These are phyloP conservation scores for Lentinula guzmanii DNA, from an alignment of 768 basidiomycete species.

Conservation along the genomic window DNA sequence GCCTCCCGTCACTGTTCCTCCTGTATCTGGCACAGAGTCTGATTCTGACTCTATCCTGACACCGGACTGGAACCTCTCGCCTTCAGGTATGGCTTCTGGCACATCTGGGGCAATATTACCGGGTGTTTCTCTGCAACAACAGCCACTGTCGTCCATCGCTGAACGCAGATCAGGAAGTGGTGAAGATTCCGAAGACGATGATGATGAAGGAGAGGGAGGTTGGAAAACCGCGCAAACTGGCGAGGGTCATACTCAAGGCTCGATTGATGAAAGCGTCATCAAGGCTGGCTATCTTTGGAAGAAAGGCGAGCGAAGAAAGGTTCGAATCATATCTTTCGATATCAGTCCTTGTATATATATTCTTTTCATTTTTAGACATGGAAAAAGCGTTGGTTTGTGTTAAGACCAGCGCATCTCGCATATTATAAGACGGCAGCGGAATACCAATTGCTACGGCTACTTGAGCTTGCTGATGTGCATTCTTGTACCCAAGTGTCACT, in stretches of 20 bases:
- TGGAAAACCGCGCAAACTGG: constrained; percentile 51
- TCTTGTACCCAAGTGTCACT: constrained; percentile 82
- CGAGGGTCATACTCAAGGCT: constrained; percentile 33
- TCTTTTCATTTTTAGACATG: constrained; percentile 60
- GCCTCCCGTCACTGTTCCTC: constrained; percentile 20
- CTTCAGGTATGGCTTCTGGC: constrained; percentile 22
- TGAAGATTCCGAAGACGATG: constrained; percentile 76
- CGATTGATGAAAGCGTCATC: constrained; percentile 64
- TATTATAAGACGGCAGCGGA: constrained; percentile 97
- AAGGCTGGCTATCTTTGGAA: constrained; percentile 96
- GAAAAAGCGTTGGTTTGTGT: constrained; percentile 99
- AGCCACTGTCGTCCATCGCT: constrained; percentile 70
- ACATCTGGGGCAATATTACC: constrained; percentile 18
- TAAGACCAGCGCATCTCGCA: constrained; percentile 86
- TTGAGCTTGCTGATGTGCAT: constrained; percentile 85
- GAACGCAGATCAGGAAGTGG: constrained; percentile 66
- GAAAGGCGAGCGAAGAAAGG: constrained; percentile 97
- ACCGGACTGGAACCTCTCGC: constrained; percentile 43
- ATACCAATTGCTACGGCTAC: constrained; percentile 84
- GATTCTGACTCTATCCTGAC: constrained; percentile 72
- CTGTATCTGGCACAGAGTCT: constrained; percentile 75
- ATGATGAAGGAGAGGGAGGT: constrained; percentile 59
- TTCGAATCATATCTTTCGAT: constrained; percentile 26
- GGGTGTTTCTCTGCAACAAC: constrained; percentile 28
- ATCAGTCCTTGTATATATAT: constrained; percentile 1